phyloP scores from a whole-genome alignment of 306 rosid genomes.

The Begonia loranthoides region DNA sequence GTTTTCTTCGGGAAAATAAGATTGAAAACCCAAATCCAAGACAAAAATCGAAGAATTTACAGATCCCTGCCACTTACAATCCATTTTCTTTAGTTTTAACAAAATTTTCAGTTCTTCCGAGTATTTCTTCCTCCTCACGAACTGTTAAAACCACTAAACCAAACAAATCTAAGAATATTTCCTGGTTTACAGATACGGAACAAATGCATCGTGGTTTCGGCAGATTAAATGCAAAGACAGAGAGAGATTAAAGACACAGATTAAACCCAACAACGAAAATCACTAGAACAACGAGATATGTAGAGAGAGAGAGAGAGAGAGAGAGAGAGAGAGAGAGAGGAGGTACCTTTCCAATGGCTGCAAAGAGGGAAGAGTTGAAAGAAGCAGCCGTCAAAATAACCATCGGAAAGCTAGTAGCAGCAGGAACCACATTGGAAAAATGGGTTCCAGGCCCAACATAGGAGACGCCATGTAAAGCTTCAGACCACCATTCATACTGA shows the following conservation, averaged over 20 bases:
- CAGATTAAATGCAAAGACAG: background rate
- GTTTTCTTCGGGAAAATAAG: no score
- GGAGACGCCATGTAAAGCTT: constrained; percentile 92
- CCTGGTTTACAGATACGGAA: no score
- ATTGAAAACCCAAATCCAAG: no score
- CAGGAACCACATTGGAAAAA: constrained; percentile 58
- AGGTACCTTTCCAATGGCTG: constrained; percentile 79
- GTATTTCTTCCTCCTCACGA: no score
- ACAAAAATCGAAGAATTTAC: no score
- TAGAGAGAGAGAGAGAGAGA: background rate
- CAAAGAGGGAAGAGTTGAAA: constrained; percentile 71
- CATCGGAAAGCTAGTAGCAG: constrained; percentile 90
- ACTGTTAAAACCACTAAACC: no score
- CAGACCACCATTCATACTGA: constrained; percentile 92
- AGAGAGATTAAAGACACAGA: background rate
- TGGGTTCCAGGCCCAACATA: constrained; percentile 65
- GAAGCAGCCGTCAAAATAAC: constrained; percentile 87
- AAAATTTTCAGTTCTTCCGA: no score
- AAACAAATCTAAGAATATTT: no score
- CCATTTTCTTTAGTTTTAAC: no score
- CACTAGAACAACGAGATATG: background rate
- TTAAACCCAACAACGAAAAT: no score
- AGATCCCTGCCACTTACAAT: no score
- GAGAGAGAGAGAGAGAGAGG: background rate
- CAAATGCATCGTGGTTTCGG: no score